Percentiles rank a stretch among this genome's conserved stretches.
Evolutionary conservation across 2,329 filamentous ascomycete genomes (phyloP).

Genomic region (Clonostachys rosea): DNA sequence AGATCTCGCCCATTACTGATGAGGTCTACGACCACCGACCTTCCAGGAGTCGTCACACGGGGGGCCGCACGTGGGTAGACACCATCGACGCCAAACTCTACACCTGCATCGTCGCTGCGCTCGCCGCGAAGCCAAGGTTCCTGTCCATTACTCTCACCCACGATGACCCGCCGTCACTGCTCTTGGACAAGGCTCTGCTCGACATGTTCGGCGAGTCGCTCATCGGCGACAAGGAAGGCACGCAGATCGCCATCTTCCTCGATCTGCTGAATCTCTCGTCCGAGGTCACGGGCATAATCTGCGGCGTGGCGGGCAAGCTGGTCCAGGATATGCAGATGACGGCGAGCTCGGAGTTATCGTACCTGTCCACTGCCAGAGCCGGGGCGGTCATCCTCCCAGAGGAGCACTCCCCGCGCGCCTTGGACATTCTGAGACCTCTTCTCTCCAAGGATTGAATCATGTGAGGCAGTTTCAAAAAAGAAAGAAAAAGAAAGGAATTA

Average conservation of each 20-base stretch:
- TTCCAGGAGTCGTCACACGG: constrained; percentile 27
- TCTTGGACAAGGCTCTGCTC: constrained; percentile 66
- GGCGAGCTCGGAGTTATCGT: constrained; percentile 73
- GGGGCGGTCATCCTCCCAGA: constrained; percentile 84
- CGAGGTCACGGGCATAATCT: constrained; percentile 91
- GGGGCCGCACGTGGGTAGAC: constrained; percentile 47
- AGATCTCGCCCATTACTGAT: constrained; percentile 32
- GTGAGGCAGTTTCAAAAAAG: not conserved
- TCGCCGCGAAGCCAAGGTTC: constrained; percentile 61
- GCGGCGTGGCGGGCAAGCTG: constrained; percentile 81
- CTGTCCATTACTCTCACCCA: constrained; percentile 70
- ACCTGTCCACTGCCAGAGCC: constrained; percentile 82
- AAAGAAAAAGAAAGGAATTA: not conserved
- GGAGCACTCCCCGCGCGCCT: constrained; percentile 67
- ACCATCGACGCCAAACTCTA: constrained; percentile 60
- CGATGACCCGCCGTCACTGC: constrained; percentile 68
- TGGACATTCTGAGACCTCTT: constrained; percentile 61
- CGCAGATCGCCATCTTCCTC: constrained; percentile 80
- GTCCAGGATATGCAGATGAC: constrained; percentile 63
- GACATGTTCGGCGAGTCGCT: constrained; percentile 66
- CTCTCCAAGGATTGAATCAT: constrained; percentile 25
- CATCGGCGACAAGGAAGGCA: constrained; percentile 68
- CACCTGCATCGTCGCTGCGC: constrained; percentile 55
- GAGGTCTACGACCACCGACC: constrained; percentile 26
- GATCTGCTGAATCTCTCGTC: constrained; percentile 77